A percentile compares a stretch with the other conserved stretches of the same genome.
Conservation (phyloP, 2,329 filamentous ascomycete genomes). For the Phaeomoniella chlamydospora region DNA sequence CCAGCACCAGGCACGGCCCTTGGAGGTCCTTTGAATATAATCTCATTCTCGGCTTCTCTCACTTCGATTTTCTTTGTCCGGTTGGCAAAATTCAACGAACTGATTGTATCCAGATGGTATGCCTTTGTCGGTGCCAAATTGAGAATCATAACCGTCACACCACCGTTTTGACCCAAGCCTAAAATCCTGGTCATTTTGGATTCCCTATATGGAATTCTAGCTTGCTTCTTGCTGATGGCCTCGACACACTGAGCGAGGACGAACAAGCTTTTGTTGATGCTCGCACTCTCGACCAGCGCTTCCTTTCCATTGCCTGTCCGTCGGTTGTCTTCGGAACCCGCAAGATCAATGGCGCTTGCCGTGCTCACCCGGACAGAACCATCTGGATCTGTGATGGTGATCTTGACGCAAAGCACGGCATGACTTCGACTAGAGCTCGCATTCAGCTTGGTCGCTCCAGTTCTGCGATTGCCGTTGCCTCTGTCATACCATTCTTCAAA, state of each 20-base stretch:
- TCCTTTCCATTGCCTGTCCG: constrained; percentile 89
- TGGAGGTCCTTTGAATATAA: constrained; percentile 66
- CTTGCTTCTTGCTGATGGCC: constrained; percentile 64
- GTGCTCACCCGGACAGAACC: constrained; percentile 58
- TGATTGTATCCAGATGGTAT: constrained; percentile 86
- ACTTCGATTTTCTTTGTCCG: constrained; percentile 93
- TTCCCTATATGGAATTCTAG: constrained; percentile 79
- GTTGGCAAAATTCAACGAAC: constrained; percentile 88
- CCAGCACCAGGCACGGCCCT: constrained; percentile 30
- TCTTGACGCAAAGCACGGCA: constrained; percentile 79
- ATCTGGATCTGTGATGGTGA: constrained; percentile 48
- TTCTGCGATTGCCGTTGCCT: constrained; percentile 79
- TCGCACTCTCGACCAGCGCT: constrained; percentile 82
- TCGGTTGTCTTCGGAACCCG: constrained; percentile 89
- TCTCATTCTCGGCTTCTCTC: constrained; percentile 88
- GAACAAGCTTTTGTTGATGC: constrained; percentile 95
- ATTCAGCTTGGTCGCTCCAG: constrained; percentile 78
- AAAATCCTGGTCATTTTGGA: constrained; percentile 96
- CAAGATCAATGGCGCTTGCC: constrained; percentile 85
- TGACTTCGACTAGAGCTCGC: constrained; percentile 82
- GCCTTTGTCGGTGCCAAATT: constrained; percentile 84
- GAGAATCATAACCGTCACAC: constrained; percentile 90
- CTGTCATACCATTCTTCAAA: constrained; percentile 85
- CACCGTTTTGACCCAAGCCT: constrained; percentile 84
- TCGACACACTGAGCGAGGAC: constrained; percentile 91